These are phyloP conservation scores for Pseudocercospora vitis DNA, from an alignment of 2,329 filamentous ascomycete genomes.

Conservation along the genomic window DNA sequence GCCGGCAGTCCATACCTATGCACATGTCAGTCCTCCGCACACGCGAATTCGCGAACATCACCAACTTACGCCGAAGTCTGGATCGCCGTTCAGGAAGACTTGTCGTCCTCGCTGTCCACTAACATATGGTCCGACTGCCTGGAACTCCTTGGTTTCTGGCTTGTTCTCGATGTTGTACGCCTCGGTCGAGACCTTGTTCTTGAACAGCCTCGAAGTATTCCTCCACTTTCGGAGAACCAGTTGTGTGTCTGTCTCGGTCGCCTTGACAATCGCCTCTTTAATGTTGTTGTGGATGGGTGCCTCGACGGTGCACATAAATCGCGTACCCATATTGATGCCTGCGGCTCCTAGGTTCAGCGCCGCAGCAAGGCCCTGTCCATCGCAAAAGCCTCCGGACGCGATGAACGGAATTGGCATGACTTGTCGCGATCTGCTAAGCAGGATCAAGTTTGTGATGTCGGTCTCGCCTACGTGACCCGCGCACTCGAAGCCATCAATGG, in stretches of 20 bases:
- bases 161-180: constrained; percentile 81
- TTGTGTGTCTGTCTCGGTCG: constrained; percentile 87
- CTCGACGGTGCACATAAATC: constrained; percentile 96
- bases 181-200: constrained; percentile 81
- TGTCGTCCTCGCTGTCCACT: constrained; percentile 87
- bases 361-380: constrained; percentile 88
- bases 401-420: constrained; percentile 86
- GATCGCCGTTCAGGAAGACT: constrained; percentile 89
- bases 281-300: constrained; percentile 90
- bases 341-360: constrained; percentile 86
- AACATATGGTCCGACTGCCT: constrained; percentile 81
- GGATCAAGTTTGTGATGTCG: constrained; percentile 86
- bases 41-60: no score
- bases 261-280: constrained; percentile 86
- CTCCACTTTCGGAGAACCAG: constrained; percentile 86
- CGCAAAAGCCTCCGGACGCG: constrained; percentile 91
- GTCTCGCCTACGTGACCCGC: constrained; percentile 85
- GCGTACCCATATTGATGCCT: constrained; percentile 97
- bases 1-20: constrained; percentile 89
- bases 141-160: constrained; percentile 81
- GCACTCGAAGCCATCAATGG: constrained; percentile 97
- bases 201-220: constrained; percentile 86
- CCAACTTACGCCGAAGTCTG: constrained; percentile 78
- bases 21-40: constrained; percentile 23
- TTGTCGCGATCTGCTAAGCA: constrained; percentile 82